Percentiles rank a stretch among this genome's conserved stretches.
These are phyloP conservation scores for Raffaelea deltoideospora DNA, from an alignment of 2,329 filamentous ascomycete genomes.

Conservation along the genomic window DNA sequence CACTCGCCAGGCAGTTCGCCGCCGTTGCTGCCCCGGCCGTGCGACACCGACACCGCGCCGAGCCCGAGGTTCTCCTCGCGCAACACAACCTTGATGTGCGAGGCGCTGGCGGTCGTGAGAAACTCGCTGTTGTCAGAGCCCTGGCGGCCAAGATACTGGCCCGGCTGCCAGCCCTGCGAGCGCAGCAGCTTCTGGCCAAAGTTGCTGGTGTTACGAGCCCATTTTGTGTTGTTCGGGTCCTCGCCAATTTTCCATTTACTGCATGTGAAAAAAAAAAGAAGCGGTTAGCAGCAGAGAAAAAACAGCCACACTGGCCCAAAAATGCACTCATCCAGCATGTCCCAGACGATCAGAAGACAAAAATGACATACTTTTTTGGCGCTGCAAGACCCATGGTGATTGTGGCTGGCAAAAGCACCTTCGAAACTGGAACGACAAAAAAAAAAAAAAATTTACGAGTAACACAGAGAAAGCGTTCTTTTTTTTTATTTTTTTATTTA, in stretches of 20 bases:
- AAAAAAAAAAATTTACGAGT: too few species aligned
- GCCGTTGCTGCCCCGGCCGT: too few species aligned
- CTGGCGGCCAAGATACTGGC: conserved; percentile 64
- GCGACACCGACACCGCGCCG: conserved; percentile 49
- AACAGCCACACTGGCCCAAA: too few species aligned
- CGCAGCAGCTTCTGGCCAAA: conserved; percentile 86
- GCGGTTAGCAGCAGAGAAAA: background rate
- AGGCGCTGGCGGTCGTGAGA: conserved; percentile 66
- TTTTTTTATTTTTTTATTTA: too few species aligned
- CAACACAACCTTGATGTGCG: conserved; percentile 69
- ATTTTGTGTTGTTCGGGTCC: conserved; percentile 93
- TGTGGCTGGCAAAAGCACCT: background rate
- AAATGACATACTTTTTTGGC: conserved; percentile 51
- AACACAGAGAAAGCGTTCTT: too few species aligned
- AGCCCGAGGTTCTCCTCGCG: conserved; percentile 89
- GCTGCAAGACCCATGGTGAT: conserved; percentile 51
- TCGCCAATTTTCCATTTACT: conserved; percentile 56
- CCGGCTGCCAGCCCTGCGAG: conserved; percentile 81
- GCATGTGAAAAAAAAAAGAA: conserved; percentile 8
- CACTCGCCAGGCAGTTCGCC: conserved; percentile 62
- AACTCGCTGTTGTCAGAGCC: conserved; percentile 60
- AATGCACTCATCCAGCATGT: too few species aligned
- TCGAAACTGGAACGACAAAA: too few species aligned
- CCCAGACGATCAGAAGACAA: too few species aligned
- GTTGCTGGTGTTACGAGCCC: conserved; percentile 65